These are phyloP conservation scores for Umbelopsis sp. DNA, from an alignment of 371 early-diverging fungal genomes.

Conservation along the genomic window DNA sequence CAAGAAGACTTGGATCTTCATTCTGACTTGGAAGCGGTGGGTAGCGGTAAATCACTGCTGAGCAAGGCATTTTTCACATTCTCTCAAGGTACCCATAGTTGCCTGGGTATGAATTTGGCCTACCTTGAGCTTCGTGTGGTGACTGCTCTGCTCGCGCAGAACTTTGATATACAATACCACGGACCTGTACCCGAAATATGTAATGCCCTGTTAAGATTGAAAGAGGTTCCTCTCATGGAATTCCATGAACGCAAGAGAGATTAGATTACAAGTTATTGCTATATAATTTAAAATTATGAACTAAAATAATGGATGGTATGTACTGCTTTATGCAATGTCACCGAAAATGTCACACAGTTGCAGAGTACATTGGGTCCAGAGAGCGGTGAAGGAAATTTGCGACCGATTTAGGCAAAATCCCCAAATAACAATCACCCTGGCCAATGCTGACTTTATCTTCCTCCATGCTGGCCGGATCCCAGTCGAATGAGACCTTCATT, in stretches of 20 bases:
- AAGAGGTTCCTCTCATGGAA: neutral
- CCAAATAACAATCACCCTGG: too few relatives aligned
- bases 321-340: too few relatives aligned
- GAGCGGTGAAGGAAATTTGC: too few relatives aligned
- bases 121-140: conserved; percentile 7
- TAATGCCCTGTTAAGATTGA: neutral
- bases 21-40: neutral
- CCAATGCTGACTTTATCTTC: too few relatives aligned
- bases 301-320: too few relatives aligned
- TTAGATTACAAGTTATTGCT: too few relatives aligned
- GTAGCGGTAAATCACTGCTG: neutral
- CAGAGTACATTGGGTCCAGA: too few relatives aligned
- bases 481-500: too few relatives aligned
- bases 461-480: too few relatives aligned
- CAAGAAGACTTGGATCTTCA: neutral
- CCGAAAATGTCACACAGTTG: too few relatives aligned
- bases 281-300: too few relatives aligned
- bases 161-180: neutral
- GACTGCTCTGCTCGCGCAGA: neutral
- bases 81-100: conserved; percentile 10
- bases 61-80: neutral
- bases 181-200: neutral
- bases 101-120: conserved; percentile 14
- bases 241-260: neutral
- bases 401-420: too few relatives aligned